Evolutionary conservation across 1,284 basidiomycete genomes (phyloP).

Genomic region (Porogramme epimiltina): DNA sequence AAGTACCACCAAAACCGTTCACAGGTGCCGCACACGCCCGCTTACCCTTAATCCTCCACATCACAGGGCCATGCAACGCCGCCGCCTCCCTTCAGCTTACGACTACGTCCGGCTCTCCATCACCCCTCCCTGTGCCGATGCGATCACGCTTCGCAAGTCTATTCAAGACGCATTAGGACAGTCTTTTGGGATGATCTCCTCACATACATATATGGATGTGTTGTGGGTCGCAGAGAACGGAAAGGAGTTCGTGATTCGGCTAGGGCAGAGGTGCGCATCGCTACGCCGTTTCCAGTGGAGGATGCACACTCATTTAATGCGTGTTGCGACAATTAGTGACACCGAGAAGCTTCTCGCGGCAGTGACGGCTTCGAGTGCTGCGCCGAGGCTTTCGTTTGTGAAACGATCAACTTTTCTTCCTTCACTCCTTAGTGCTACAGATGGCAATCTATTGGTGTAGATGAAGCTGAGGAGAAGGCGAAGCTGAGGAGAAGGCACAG

Average conservation of each 20-base stretch:
- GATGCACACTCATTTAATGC: background rate
- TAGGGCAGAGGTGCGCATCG: conserved; percentile 28
- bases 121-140: conserved; percentile 36
- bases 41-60: background rate
- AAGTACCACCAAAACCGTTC: no score
- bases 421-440: conserved; percentile 25
- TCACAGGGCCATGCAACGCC: background rate
- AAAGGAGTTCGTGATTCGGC: conserved; percentile 38
- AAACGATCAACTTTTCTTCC: conserved; percentile 46
- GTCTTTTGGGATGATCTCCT: conserved; percentile 41
- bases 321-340: conserved; percentile 34
- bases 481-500: no score
- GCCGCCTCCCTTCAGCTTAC: conserved; percentile 21
- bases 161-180: conserved; percentile 46
- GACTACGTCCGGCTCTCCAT: conserved; percentile 44
- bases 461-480: no score
- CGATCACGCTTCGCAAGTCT: conserved; percentile 40
- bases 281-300: background rate
- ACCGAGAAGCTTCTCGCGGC: conserved; percentile 42
- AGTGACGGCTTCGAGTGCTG: conserved; percentile 31
- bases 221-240: conserved; percentile 39
- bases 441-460: no score
- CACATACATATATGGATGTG: conserved; percentile 45
- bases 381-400: conserved; percentile 34
- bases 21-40: background rate